Conservation (phyloP, 2,329 filamentous ascomycete genomes). For the Penicillium sp. region DNA sequence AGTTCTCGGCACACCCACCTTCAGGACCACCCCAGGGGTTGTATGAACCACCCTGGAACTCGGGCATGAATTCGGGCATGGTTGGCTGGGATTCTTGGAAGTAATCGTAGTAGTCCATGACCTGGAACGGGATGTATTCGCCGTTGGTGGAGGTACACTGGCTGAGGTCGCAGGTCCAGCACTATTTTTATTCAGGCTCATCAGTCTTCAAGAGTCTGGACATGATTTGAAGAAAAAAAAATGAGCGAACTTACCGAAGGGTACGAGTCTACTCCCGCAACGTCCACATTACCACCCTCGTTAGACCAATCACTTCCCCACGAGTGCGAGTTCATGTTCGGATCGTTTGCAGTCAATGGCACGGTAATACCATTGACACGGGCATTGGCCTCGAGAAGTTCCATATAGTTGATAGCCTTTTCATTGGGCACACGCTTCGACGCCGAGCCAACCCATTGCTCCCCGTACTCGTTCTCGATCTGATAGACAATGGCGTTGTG, state of each 20-base stretch:
- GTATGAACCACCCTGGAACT: constrained; percentile 63
- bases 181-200: constrained; percentile 39
- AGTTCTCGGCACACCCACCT: constrained; percentile 57
- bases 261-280: constrained; percentile 34
- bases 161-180: constrained; percentile 65
- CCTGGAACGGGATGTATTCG: constrained; percentile 58
- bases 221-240: too few species aligned
- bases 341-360: constrained; percentile 61
- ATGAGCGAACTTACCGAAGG: constrained; percentile 54
- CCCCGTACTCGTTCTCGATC: constrained; percentile 41
- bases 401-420: constrained; percentile 45
- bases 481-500: constrained; percentile 33
- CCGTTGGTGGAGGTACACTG: constrained; percentile 64
- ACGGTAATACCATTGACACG: constrained; percentile 61
- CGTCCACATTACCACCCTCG: constrained; percentile 49
- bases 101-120: constrained; percentile 51
- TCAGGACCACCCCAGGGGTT: constrained; percentile 64
- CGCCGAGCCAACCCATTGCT: constrained; percentile 39
- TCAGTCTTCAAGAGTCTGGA: constrained; percentile 47
- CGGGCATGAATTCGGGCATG: constrained; percentile 57
- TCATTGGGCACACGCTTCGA: constrained; percentile 51
- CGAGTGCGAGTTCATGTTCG: constrained; percentile 59
- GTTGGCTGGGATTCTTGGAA: constrained; percentile 48
- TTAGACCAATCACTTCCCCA: constrained; percentile 64
- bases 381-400: constrained; percentile 56